Evolutionary conservation across 2,329 filamentous ascomycete species (phyloP).

Genomic region (Penicillium digitatum): DNA sequence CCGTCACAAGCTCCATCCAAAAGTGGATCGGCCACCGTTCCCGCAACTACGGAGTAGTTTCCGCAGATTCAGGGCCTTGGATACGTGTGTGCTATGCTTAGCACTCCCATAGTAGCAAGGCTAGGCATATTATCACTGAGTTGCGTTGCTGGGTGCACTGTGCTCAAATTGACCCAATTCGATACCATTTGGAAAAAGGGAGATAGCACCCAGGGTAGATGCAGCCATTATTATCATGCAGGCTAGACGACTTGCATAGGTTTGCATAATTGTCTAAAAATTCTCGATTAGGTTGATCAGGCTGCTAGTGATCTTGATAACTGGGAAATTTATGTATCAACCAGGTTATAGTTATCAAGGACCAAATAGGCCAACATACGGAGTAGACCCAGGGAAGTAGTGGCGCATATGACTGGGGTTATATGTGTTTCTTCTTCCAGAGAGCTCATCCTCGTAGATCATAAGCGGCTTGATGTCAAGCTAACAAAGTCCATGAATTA

Average conservation of each 20-base stretch:
- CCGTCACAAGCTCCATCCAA: background rate
- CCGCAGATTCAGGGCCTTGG: background rate
- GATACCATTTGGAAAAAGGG: background rate
- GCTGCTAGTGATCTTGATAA: background rate
- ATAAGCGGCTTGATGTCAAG: background rate
- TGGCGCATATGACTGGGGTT: background rate
- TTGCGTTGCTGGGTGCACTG: background rate
- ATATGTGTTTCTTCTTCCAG: background rate
- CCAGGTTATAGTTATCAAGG: background rate
- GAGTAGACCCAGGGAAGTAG: background rate
- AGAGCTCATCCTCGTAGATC: background rate
- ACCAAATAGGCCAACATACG: background rate
- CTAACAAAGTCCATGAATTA: background rate
- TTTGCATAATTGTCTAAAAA: too few relatives aligned
- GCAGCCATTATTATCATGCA: background rate
- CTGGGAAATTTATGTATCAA: background rate
- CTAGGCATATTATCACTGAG: background rate
- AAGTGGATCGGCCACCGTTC: background rate
- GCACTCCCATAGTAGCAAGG: background rate
- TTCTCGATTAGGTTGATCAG: background rate
- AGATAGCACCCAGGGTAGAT: too few relatives aligned
- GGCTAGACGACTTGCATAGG: background rate
- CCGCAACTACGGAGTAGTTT: background rate
- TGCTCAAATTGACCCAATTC: background rate
- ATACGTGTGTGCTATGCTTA: background rate